Base-by-base conservation (phyloP, 768 basidiomycete genomes). In the Rhizopogon vinicolor region DNA sequence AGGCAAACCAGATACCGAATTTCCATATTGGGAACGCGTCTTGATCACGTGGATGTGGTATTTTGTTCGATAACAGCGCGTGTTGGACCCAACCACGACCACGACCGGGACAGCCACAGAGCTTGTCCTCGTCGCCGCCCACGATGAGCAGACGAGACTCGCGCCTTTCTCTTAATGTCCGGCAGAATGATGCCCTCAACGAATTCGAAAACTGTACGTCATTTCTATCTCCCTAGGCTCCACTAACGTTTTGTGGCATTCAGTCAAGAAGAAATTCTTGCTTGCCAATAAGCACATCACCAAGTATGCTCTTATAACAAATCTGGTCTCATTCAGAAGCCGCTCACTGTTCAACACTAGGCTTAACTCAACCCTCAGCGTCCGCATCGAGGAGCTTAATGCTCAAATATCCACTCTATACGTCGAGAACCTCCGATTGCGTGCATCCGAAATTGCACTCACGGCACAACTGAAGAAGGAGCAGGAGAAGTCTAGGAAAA, bases 221-320 rank as follows among this genome's bases (percentile, higher is more conserved):
- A 49, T 50, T 56, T 45, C 60, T 58, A 44, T 37, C 49, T 52
- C 57, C 44, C 51, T 57, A 40, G 51, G 39, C 10, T 14, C 18
- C 51, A 18, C 54, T 66, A 46, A 67, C 59, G 18, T 49, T 25
- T 35, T 65, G 69, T 77, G 70, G 70, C 67, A 60, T 71, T 59
- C 67, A 93, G 91, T 92, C 78, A 92, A 92, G 85, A 91, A 90
- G 84, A 92, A 91, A 75, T 92, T 91, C 64, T 78, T 93, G 19
- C 85, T 91, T 57, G 89, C 90, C 55, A 93, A 93, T 74, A 92
- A 91, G 72, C 91, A 92, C 72, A 93, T 93, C 67, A 91, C 91
- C 25, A 93, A 92, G 90, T 91, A 62, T 40, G 80, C 68, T 37
- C 14, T 10, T 9, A 8, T 49, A 9, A 22, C 35, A 49, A 37